Conservation (phyloP, 2,329 filamentous ascomycete species). For the Penicillium sp. region DNA sequence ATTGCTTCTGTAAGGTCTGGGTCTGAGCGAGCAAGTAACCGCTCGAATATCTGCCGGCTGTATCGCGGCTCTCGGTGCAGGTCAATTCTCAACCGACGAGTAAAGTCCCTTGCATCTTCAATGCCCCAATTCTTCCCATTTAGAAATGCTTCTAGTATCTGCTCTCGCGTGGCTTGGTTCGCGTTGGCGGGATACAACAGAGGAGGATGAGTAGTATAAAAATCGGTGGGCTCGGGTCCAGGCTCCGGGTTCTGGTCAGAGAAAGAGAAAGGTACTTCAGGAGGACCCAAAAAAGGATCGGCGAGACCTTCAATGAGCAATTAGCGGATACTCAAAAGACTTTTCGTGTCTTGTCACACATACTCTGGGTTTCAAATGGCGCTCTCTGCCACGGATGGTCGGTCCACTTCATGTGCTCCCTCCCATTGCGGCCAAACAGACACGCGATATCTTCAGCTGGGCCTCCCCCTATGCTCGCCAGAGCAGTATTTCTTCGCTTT, state of each 20-base stretch:
- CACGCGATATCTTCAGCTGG: conserved; percentile 38
- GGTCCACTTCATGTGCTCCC: conserved; percentile 38
- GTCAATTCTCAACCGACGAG: conserved; percentile 31
- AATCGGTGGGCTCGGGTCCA: conserved; percentile 12
- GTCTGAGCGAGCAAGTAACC: conserved; percentile 24
- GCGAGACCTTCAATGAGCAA: conserved; percentile 14
- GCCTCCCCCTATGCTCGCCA: conserved; percentile 38
- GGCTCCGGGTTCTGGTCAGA: conserved; percentile 18
- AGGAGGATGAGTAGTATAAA: background rate
- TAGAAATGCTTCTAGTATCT: conserved; percentile 21
- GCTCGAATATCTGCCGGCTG: conserved; percentile 36
- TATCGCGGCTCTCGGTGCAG: conserved; percentile 34
- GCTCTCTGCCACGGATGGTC: conserved; percentile 26
- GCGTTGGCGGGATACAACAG: background rate
- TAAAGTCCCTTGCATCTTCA: conserved; percentile 28
- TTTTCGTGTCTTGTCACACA: background rate
- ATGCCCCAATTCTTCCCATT: conserved; percentile 19
- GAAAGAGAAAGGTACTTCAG: conserved; percentile 19
- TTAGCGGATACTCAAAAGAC: background rate
- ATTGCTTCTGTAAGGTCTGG: conserved; percentile 23
- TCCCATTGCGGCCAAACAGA: conserved; percentile 43
- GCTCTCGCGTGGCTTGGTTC: conserved; percentile 4
- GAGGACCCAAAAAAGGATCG: conserved; percentile 17
- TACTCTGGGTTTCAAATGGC: conserved; percentile 26
- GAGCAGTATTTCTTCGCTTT: conserved; percentile 54